A percentile compares a stretch with the other conserved stretches of the same genome.
Evolutionary conservation across 306 rosid genomes (phyloP).

Genomic region (Lathyrus sativus): DNA sequence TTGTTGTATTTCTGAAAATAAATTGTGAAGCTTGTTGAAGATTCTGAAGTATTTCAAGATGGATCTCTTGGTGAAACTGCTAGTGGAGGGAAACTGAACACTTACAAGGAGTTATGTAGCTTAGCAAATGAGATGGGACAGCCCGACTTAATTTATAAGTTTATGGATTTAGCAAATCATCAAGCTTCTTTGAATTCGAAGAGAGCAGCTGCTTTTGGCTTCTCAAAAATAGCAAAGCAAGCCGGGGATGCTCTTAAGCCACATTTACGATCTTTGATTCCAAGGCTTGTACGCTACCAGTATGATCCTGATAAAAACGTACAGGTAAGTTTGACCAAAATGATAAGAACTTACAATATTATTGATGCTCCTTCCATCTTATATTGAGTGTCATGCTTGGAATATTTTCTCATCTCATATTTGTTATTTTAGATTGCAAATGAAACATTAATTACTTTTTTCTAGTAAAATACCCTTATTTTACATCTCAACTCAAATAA

Average conservation of each 20-base stretch:
- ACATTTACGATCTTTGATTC: constrained; percentile 70
- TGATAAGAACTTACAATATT: not conserved
- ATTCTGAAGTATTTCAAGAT: constrained; percentile 89
- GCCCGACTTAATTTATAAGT: constrained; percentile 93
- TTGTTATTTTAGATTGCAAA: not conserved
- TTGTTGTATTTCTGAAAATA: constrained; percentile 24
- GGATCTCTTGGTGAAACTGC: constrained; percentile 82
- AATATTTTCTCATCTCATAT: not conserved
- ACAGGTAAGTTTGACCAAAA: constrained; percentile 60
- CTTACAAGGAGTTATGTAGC: constrained; percentile 93
- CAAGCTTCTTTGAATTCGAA: constrained; percentile 86
- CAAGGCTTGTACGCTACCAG: constrained; percentile 96
- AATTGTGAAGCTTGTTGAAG: constrained; percentile 79
- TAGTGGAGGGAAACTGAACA: constrained; percentile 86
- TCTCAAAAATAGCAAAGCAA: constrained; percentile 95
- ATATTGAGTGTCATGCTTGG: not conserved
- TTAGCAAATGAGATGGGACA: constrained; percentile 99
- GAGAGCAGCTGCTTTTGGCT: constrained; percentile 99
- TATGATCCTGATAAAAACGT: constrained; percentile 98
- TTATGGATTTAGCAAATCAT: constrained; percentile 97
- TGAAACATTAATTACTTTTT: not conserved
- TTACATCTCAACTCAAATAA: not conserved
- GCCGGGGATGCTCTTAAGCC: constrained; percentile 95
- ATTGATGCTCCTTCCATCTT: not conserved
- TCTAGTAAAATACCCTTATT: not conserved